phyloP scores from a whole-genome alignment of 2,329 filamentous ascomycete genomes.

The Tolypocladium inflatum region DNA sequence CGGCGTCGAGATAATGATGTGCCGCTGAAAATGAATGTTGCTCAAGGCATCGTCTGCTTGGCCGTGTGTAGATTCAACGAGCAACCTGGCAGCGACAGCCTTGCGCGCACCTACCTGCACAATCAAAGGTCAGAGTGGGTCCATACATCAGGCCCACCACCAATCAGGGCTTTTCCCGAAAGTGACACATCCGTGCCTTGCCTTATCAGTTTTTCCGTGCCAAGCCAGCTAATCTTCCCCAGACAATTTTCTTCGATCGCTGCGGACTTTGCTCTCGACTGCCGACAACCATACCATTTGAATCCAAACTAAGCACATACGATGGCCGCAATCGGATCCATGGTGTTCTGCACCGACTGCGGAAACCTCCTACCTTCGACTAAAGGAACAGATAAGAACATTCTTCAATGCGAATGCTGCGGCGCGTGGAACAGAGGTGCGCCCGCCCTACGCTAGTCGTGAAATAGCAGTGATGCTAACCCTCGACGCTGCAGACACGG shows the following conservation, averaged over 20 bases:
- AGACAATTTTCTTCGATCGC: background rate
- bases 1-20: background rate
- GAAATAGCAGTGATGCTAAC: conserved; percentile 6
- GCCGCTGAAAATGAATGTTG: background rate
- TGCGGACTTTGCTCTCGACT: background rate
- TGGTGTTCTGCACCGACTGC: conserved; percentile 89
- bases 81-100: conserved; percentile 2
- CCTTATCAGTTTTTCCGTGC: conserved; percentile 20
- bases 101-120: conserved; percentile 5
- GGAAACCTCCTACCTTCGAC: conserved; percentile 81
- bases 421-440: conserved; percentile 75
- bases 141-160: background rate
- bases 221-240: background rate
- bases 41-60: background rate
- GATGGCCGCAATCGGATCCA: conserved; percentile 84
- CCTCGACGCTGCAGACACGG: conserved; percentile 45
- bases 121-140: conserved; percentile 1
- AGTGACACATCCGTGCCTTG: conserved; percentile 8
- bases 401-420: conserved; percentile 77
- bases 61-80: background rate
- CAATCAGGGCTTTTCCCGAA: conserved; percentile 13
- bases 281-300: background rate
- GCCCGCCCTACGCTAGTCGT: conserved; percentile 8
- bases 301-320: conserved; percentile 4
- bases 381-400: conserved; percentile 64